Percentiles rank a stretch among this genome's conserved stretches.
Conservation (phyloP, 164 flowering plant species). For the Liquidambar formosana region DNA sequence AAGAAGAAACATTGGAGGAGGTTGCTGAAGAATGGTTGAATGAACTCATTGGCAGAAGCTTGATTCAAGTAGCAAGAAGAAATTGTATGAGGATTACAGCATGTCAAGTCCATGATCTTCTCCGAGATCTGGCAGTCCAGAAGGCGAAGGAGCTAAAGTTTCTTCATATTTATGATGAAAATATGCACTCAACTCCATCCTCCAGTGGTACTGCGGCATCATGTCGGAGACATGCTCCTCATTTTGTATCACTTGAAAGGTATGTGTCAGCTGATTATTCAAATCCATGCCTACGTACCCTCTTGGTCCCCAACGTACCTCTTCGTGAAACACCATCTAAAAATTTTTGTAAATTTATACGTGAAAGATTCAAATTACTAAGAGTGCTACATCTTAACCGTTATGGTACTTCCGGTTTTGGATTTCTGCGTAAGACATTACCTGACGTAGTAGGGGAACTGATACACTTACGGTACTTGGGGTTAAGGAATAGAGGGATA, state of each 20-base stretch:
- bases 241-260: neutral
- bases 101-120: conserved; percentile 5
- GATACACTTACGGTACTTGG: conserved; percentile 27
- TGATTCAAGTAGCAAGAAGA: neutral
- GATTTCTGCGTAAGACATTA: neutral
- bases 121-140: conserved; percentile 1
- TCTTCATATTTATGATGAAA: neutral
- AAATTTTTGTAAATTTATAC: neutral
- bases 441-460: conserved; percentile 16
- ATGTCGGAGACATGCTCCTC: conserved; percentile 2
- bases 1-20: neutral
- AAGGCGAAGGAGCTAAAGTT: conserved; percentile 2
- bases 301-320: neutral
- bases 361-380: neutral
- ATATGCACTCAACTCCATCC: neutral
- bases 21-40: too few species aligned
- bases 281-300: neutral
- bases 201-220: neutral
- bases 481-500: neutral
- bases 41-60: too few species aligned
- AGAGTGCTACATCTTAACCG: conserved; percentile 3
- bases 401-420: neutral
- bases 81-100: neutral
- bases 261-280: neutral
- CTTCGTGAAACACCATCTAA: neutral